Conservation (phyloP, 2,329 filamentous ascomycete genomes). For the Emmonsiellopsis sp. region DNA sequence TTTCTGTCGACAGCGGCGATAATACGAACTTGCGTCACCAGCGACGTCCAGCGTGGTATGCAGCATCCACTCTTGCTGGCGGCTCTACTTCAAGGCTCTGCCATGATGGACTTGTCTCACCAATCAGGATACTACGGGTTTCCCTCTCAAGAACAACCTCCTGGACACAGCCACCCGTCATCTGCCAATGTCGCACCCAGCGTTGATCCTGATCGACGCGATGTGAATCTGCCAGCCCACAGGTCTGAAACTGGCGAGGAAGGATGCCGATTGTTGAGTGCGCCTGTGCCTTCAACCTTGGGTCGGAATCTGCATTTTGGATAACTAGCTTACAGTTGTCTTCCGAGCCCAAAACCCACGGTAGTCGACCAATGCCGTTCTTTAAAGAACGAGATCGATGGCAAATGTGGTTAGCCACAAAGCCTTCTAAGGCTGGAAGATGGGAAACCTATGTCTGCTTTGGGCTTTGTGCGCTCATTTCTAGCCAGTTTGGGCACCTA, state of each 20-base stretch:
- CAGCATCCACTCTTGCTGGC: neutral
- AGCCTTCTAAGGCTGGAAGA: too few species aligned
- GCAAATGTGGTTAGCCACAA: too few species aligned
- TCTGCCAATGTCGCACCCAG: neutral
- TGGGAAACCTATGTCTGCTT: too few species aligned
- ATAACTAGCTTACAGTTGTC: too few species aligned
- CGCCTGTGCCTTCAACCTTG: too few species aligned
- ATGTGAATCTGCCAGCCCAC: neutral
- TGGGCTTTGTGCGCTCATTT: too few species aligned
- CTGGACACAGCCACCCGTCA: neutral
- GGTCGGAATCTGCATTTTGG: too few species aligned
- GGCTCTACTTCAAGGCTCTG: neutral
- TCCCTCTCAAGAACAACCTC: neutral
- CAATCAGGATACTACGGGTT: neutral
- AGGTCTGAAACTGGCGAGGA: neutral
- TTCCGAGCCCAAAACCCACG: too few species aligned
- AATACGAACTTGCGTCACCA: conserved; percentile 2
- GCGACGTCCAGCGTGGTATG: neutral
- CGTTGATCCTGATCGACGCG: neutral
- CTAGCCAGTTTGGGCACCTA: too few species aligned
- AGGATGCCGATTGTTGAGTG: neutral
- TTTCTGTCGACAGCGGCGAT: neutral
- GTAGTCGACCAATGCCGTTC: too few species aligned
- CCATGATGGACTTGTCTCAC: neutral
- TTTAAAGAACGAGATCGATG: too few species aligned